Evolutionary conservation across 352 stramenopile genomes (phyloP), one percentile per base, ranked within the genome.

Genomic region (Pythium dissotocum): DNA sequence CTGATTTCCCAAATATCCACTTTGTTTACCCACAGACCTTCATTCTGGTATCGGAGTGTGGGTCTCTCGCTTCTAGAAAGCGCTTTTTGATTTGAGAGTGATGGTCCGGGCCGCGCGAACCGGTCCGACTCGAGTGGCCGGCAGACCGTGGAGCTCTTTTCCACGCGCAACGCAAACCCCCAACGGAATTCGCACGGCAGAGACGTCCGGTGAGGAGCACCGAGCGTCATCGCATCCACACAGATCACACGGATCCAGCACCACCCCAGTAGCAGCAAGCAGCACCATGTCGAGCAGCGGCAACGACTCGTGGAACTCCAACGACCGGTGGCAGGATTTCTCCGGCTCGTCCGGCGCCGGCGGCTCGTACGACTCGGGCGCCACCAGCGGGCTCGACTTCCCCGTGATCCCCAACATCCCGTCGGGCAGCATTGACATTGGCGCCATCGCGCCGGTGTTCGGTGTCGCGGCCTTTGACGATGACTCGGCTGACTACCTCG

Each of bases 361-460:
- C 65, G 77, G 89, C 70, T 77, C 76, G 26, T 87, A 80, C 67
- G 80, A 89, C 72, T 77, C 81, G 33, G 63, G 71, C 40, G 58
- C 70, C 56, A 73, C 77, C 1, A 74, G 75, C 62, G 77, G 84
- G 12, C 71, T 92, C 21, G 82, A 92, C 49, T 91, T 89, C 63
- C 86, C 84, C 10, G 78, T 92, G 61, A 62, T 93, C 60, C 86
- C 84, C 9, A 86, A 80, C 57, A 89, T 94, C 58, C 85, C 85
- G 60, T 86, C 85, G 1, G 84, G 84, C 52, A 80, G 73, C 61
- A 94, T 95, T 67, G 88, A 95, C 70, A 77, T 95, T 44, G 81
- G 86, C 65, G 69, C 83, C 59, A 94, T 95, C 62, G 86, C 88
- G n/a, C 88, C 88, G 0, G 82, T 95, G n/a, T 94, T 95, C 68